Evolutionary conservation across 2,329 filamentous ascomycete species (phyloP).

Genomic region (Fusarium buharicum): DNA sequence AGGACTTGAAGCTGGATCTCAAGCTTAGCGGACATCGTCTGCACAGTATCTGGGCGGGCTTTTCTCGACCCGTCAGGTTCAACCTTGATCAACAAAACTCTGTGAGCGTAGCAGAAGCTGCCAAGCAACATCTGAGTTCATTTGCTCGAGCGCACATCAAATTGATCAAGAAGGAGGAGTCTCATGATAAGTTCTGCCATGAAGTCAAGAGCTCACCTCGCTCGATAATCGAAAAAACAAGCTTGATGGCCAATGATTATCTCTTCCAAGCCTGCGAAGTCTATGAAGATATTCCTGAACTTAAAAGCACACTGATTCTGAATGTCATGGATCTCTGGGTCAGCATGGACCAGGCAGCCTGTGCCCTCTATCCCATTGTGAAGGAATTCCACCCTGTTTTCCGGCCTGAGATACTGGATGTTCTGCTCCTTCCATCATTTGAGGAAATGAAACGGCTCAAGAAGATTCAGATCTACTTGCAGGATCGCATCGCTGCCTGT

Average conservation of each 20-base stretch:
- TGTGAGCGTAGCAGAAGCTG: slow-evolving; percentile 30
- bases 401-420: slow-evolving; percentile 39
- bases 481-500: slow-evolving; percentile 31
- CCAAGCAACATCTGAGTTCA: slow-evolving; percentile 32
- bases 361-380: slow-evolving; percentile 35
- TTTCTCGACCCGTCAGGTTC: slow-evolving; percentile 10
- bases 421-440: slow-evolving; percentile 28
- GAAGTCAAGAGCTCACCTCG: background rate
- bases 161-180: slow-evolving; percentile 27
- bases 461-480: slow-evolving; percentile 35
- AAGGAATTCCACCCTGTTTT: slow-evolving; percentile 38
- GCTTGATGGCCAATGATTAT: slow-evolving; percentile 19
- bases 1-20: slow-evolving; percentile 34
- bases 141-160: slow-evolving; percentile 26
- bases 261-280: slow-evolving; percentile 7
- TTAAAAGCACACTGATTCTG: slow-evolving; percentile 38
- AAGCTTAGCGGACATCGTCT: slow-evolving; percentile 28
- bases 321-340: slow-evolving; percentile 43
- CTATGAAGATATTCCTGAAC: slow-evolving; percentile 33
- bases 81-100: background rate
- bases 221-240: slow-evolving; percentile 7
- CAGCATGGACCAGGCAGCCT: slow-evolving; percentile 35
- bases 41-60: slow-evolving; percentile 21
- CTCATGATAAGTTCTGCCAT: slow-evolving; percentile 12
- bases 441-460: slow-evolving; percentile 36